A percentile compares a stretch with the other conserved stretches of the same genome.
phyloP scores from a whole-genome alignment of 805 yeast genomes.

The Candida corydali region DNA sequence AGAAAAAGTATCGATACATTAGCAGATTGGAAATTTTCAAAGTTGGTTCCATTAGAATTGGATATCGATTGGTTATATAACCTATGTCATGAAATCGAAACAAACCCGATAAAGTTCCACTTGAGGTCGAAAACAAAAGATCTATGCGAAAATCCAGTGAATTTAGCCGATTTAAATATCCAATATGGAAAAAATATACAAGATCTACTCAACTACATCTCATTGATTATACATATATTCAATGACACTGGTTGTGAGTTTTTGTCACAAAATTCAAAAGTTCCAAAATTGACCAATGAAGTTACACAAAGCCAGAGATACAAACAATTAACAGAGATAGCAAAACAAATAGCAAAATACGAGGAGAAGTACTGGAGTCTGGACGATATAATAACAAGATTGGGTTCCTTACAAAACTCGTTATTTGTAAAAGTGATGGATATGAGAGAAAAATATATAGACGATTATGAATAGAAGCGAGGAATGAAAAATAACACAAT shows the following conservation, averaged over 20 bases:
- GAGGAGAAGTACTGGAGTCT: slow-evolving; percentile 35
- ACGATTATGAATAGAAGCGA: slow-evolving; percentile 15
- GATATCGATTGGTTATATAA: slow-evolving; percentile 32
- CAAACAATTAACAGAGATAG: slow-evolving; percentile 16
- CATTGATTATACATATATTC: slow-evolving; percentile 28
- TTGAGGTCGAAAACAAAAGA: slow-evolving; percentile 36
- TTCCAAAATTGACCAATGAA: slow-evolving; percentile 28
- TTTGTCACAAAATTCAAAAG: slow-evolving; percentile 32
- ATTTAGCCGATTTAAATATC: slow-evolving; percentile 29
- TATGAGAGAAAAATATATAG: slow-evolving; percentile 17
- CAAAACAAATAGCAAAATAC: slow-evolving; percentile 25
- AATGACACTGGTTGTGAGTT: slow-evolving; percentile 28
- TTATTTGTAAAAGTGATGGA: slow-evolving; percentile 22
- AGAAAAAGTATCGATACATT: slow-evolving; percentile 33
- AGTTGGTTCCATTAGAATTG: slow-evolving; percentile 27
- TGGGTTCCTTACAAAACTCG: slow-evolving; percentile 15
- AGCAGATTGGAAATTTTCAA: slow-evolving; percentile 35
- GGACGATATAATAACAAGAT: slow-evolving; percentile 35
- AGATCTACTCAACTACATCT: slow-evolving; percentile 21
- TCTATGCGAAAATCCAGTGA: slow-evolving; percentile 28
- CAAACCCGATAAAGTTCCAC: slow-evolving; percentile 46
- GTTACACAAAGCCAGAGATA: slow-evolving; percentile 20
- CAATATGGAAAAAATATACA: slow-evolving; percentile 15
- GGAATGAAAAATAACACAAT: neutral
- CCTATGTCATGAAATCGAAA: slow-evolving; percentile 43